Evolutionary conservation across 305 asterid genomes (phyloP).

Genomic region (Fraxinus paxiana): DNA sequence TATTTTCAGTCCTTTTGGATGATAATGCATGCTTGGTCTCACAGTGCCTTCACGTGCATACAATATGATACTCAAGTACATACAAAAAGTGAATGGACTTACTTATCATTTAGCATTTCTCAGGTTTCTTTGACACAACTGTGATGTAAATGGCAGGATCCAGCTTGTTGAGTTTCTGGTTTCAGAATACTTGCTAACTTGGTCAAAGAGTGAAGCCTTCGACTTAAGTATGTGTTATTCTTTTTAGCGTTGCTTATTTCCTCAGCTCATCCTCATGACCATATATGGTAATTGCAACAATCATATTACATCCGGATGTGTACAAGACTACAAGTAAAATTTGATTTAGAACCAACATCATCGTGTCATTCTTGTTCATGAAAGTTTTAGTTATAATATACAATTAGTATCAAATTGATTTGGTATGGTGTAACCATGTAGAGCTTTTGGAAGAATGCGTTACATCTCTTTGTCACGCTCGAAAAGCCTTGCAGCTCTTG

Average conservation of each 20-base stretch:
- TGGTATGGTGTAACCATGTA: conserved; percentile 24
- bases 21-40: neutral
- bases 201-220: conserved; percentile 62
- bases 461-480: conserved; percentile 57
- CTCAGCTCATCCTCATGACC: conserved; percentile 5
- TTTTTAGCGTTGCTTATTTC: neutral
- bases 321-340: neutral
- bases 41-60: neutral
- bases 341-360: neutral
- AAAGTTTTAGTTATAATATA: neutral
- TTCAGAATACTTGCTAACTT: conserved; percentile 61
- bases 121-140: conserved; percentile 5
- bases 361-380: neutral
- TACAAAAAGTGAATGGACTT: neutral
- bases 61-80: neutral
- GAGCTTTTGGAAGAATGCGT: conserved; percentile 85
- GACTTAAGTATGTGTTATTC: conserved; percentile 45
- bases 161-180: conserved; percentile 86
- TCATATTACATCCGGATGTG: neutral
- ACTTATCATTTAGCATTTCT: neutral
- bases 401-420: conserved; percentile 10
- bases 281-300: neutral
- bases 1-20: neutral
- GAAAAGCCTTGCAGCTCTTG: conserved; percentile 63
- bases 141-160: conserved; percentile 64